Evolutionary conservation across 441 rosid species (phyloP), one percentile per base, ranked within the genome.

Genomic region (Pelargonium australe): DNA sequence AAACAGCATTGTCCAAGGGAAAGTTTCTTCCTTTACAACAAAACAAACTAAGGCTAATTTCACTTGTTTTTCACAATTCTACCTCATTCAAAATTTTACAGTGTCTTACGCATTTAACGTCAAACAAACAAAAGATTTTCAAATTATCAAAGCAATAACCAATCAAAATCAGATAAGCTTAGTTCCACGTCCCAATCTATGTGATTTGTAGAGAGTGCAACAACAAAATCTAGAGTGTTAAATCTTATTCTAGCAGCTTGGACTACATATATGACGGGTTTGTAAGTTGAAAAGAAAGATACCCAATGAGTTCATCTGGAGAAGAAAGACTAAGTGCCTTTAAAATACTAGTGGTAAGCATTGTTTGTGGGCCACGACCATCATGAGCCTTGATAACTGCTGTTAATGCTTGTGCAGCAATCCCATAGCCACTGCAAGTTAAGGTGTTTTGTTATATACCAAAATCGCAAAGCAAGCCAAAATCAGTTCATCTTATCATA

Each of bases 221-320:
- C 65, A 62, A 12, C 28, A 28, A 62, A 10, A 28, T 62, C 64
- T 60, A 60, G 64, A 20, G n/a, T 20, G 37, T 47, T 10, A 60
- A 60, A 23, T 60, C 11, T 60, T 60, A 23, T 11, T 37, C 34
- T 19, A 19, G 64, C 37, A 60, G 31, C 64, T 60, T 9, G 64
- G 37, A 9, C 31, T 60, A 12, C 23, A 60, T 20, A 60, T 9
- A 60, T 10, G n/a, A 23, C 7, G 9, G 12, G 6, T 23, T 10
- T 23, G 64, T 23, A 60, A 20, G 2, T 19, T 58, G 11, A 58
- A 58, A 58, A 23, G 28, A 61, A 4, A 17, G 23, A 60, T 84
- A 89, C 98, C 99, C 95, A 44, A 92, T 95, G 66, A 92, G 83
- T 80, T 95, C 97, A 75, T 95, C 97, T 5, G 97, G 85, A 65